A percentile compares a stretch with the other conserved stretches of the same genome.
Evolutionary conservation across 176 grass and related monocot species (phyloP).

Genomic region (Phoenix dactylifera): DNA sequence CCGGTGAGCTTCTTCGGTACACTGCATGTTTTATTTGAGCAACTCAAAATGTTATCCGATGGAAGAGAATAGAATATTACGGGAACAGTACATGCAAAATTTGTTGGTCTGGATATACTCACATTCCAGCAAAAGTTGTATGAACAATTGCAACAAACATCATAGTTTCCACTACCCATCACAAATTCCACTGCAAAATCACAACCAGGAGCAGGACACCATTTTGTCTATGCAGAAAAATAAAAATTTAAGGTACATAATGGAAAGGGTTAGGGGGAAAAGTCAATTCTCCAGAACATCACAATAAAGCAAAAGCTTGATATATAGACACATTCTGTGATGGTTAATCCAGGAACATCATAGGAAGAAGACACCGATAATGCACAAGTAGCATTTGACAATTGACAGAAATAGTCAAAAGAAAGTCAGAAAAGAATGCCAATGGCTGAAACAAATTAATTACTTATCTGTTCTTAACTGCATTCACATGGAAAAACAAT

Average conservation of each 20-base stretch:
- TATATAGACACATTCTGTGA: no score
- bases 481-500: no score
- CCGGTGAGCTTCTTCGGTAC: constrained; percentile 48
- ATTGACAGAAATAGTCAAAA: no score
- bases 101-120: constrained; percentile 17
- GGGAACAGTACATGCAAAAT: no score
- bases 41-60: background rate
- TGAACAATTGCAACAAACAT: constrained; percentile 24
- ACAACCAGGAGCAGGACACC: constrained; percentile 38
- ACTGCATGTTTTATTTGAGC: constrained; percentile 15
- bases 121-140: constrained; percentile 45
- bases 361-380: no score
- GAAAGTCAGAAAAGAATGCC: no score
- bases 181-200: constrained; percentile 13
- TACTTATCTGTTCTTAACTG: no score
- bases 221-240: constrained; percentile 26
- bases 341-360: no score
- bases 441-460: no score
- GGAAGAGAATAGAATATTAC: no score
- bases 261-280: background rate
- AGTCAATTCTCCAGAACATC: background rate
- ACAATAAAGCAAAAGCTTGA: background rate
- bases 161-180: background rate
- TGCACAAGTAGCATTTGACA: no score
- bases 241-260: background rate